Conservation (phyloP, 2,329 filamentous ascomycete species). For the Neofusicoccum sp. region DNA sequence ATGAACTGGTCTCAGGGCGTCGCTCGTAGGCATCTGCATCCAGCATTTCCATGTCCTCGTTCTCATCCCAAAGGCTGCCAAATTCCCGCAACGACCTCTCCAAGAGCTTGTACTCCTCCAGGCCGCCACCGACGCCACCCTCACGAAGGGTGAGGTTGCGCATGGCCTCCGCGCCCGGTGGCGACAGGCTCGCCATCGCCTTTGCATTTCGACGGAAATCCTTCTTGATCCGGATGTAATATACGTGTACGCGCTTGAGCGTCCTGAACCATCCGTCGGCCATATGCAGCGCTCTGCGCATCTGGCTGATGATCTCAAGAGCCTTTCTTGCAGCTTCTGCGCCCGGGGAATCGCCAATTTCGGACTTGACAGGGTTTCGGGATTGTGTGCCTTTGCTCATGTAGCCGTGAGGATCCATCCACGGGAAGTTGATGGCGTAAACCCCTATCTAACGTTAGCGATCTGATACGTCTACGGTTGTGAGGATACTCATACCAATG, state of each 20-base stretch:
- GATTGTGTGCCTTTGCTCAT: conserved; percentile 40
- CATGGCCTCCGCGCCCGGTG: conserved; percentile 27
- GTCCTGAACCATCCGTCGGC: conserved; percentile 56
- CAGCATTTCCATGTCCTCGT: conserved; percentile 37
- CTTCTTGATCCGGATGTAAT: conserved; percentile 52
- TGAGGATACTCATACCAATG: conserved; percentile 41
- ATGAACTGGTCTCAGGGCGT: conserved; percentile 21
- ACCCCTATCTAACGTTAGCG: conserved; percentile 43
- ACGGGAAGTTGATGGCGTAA: conserved; percentile 65
- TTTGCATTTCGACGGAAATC: conserved; percentile 44
- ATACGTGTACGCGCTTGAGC: conserved; percentile 54
- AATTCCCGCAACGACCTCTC: conserved; percentile 38
- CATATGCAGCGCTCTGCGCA: conserved; percentile 56
- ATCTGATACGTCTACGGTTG: not conserved
- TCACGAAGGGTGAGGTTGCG: conserved; percentile 42
- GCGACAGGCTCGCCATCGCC: conserved; percentile 28
- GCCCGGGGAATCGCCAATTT: conserved; percentile 22
- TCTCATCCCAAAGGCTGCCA: conserved; percentile 26
- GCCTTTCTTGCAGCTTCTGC: conserved; percentile 50
- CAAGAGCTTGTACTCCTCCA: conserved; percentile 53
- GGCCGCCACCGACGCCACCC: conserved; percentile 30
- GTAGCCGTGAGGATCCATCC: conserved; percentile 62
- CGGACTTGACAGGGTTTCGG: conserved; percentile 20
- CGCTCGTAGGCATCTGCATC: conserved; percentile 25
- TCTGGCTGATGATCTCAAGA: conserved; percentile 51